phyloP scores from a whole-genome alignment of 352 stramenopile genomes.

The Phytopythium vexans region DNA sequence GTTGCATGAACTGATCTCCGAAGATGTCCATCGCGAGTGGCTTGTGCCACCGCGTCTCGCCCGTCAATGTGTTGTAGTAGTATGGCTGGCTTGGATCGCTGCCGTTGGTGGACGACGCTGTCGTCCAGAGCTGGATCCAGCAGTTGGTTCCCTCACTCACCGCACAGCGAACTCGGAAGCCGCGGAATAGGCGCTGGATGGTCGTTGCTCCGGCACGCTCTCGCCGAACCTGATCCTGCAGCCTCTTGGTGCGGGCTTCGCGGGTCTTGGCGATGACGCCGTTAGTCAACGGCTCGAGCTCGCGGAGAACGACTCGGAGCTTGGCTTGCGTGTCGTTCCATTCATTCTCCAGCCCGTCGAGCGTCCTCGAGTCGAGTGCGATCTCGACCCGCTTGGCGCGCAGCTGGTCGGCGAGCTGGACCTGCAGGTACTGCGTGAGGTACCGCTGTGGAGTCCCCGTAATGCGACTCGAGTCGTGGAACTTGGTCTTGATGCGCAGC shows the following conservation, averaged over 20 bases:
- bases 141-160: slow-evolving; percentile 70
- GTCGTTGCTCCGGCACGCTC: slow-evolving; percentile 53
- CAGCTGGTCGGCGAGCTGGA: slow-evolving; percentile 86
- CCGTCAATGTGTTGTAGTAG: slow-evolving; percentile 84
- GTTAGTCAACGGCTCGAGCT: slow-evolving; percentile 85
- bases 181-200: slow-evolving; percentile 83
- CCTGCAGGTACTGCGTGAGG: slow-evolving; percentile 91
- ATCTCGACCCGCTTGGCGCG: slow-evolving; percentile 66
- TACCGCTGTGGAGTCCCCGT: slow-evolving; percentile 89
- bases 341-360: slow-evolving; percentile 58
- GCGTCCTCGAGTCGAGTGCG: slow-evolving; percentile 41
- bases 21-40: slow-evolving; percentile 82
- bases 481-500: slow-evolving; percentile 83
- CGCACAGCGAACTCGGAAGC: slow-evolving; percentile 67
- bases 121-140: slow-evolving; percentile 57
- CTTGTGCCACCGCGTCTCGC: slow-evolving; percentile 54
- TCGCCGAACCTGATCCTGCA: slow-evolving; percentile 72
- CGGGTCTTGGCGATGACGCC: slow-evolving; percentile 80
- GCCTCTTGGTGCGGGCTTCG: slow-evolving; percentile 47
- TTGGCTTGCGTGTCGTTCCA: slow-evolving; percentile 66
- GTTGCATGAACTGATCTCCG: slow-evolving; percentile 43
- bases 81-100: slow-evolving; percentile 19
- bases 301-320: slow-evolving; percentile 58
- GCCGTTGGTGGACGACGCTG: slow-evolving; percentile 12
- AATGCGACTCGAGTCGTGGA: slow-evolving; percentile 81